These are phyloP conservation scores for Penicillium maclennaniae DNA, from an alignment of 495 filamentous ascomycete genomes.

Conservation along the genomic window DNA sequence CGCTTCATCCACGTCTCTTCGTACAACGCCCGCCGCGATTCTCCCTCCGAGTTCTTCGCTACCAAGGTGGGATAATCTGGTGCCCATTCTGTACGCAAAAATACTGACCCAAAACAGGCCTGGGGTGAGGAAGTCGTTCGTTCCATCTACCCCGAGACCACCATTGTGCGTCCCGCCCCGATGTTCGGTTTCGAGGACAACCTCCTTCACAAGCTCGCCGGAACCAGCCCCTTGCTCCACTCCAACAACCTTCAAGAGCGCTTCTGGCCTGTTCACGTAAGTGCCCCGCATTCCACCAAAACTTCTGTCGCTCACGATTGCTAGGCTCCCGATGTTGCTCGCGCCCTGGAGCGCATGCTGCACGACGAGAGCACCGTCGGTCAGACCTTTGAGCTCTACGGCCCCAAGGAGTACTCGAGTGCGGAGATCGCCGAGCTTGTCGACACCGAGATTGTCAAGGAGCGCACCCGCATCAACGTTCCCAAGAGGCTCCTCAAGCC, in stretches of 20 bases:
- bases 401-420: slow-evolving; percentile 87
- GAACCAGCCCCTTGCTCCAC: slow-evolving; percentile 73
- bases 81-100: not conserved
- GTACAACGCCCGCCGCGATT: slow-evolving; percentile 80
- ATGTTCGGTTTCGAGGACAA: slow-evolving; percentile 94
- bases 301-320: slow-evolving; percentile 6
- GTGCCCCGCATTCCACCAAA: slow-evolving; percentile 17
- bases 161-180: slow-evolving; percentile 91
- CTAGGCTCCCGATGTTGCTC: slow-evolving; percentile 81
- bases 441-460: slow-evolving; percentile 87
- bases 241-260: slow-evolving; percentile 90
- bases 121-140: slow-evolving; percentile 79
- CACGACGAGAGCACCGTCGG: slow-evolving; percentile 84
- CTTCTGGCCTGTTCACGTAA: slow-evolving; percentile 87
- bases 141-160: slow-evolving; percentile 94
- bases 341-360: slow-evolving; percentile 81
- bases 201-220: slow-evolving; percentile 81
- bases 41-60: slow-evolving; percentile 78
- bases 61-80: slow-evolving; percentile 64
- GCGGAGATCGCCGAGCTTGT: slow-evolving; percentile 83
- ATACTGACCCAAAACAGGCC: slow-evolving; percentile 46
- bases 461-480: slow-evolving; percentile 85
- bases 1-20: slow-evolving; percentile 96
- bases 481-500: slow-evolving; percentile 77
- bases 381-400: slow-evolving; percentile 93